Conservation (phyloP, 768 basidiomycete genomes). For the Tylopilus felleus region DNA sequence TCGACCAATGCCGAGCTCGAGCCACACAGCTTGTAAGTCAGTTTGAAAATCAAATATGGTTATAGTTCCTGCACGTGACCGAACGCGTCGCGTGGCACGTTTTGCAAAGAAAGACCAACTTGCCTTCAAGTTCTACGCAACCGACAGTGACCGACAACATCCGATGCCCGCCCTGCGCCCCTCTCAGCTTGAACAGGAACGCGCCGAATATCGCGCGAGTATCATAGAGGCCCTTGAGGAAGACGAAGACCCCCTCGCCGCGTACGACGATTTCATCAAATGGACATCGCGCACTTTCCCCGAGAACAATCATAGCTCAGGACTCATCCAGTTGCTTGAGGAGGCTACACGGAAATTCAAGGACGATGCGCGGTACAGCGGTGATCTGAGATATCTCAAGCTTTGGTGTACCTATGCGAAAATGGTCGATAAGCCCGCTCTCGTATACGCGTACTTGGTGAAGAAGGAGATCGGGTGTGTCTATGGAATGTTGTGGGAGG, state of each 20-base stretch:
- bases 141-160: slow-evolving; percentile 5
- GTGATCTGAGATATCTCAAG: slow-evolving; percentile 87
- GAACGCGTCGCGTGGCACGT: slow-evolving; percentile 30
- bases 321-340: slow-evolving; percentile 78
- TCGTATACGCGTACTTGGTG: slow-evolving; percentile 70
- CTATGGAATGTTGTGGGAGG: slow-evolving; percentile 84
- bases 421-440: slow-evolving; percentile 66
- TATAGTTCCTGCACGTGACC: slow-evolving; percentile 21
- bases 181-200: slow-evolving; percentile 31
- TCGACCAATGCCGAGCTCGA: too few species aligned
- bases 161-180: slow-evolving; percentile 25
- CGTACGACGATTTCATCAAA: slow-evolving; percentile 82
- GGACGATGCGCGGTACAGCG: slow-evolving; percentile 78
- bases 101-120: slow-evolving; percentile 13
- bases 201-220: slow-evolving; percentile 30
- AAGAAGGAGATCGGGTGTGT: slow-evolving; percentile 72
- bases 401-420: slow-evolving; percentile 88
- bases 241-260: slow-evolving; percentile 83
- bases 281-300: slow-evolving; percentile 85
- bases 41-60: not conserved
- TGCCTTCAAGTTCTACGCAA: not conserved
- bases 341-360: slow-evolving; percentile 80
- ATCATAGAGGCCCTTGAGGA: slow-evolving; percentile 58
- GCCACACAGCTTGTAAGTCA: too few species aligned
- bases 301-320: slow-evolving; percentile 64